Conservation (phyloP, 1,284 basidiomycete genomes). For the Xerocomus minutiporus region DNA sequence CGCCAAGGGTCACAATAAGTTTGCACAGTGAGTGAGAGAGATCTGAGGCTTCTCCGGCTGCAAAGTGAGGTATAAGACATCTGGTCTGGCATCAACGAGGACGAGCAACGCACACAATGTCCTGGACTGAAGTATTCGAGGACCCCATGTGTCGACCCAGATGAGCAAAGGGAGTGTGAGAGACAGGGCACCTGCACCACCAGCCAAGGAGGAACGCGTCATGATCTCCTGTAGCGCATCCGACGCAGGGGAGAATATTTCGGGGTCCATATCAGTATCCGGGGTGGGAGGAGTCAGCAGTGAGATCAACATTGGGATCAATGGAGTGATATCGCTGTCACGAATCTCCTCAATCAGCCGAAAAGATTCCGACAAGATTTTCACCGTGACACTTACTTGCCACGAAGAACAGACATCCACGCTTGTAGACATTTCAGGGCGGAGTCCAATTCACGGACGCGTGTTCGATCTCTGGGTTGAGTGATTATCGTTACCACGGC, state of each 20-base stretch:
- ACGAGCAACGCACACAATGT: constrained; percentile 35
- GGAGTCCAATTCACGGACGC: constrained; percentile 50
- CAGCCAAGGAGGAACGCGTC: constrained; percentile 64
- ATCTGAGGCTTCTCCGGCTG: constrained; percentile 46
- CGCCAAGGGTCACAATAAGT: constrained; percentile 74
- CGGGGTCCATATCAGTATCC: constrained; percentile 39
- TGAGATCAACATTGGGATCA: constrained; percentile 59
- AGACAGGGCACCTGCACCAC: constrained; percentile 65
- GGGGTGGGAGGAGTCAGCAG: constrained; percentile 47
- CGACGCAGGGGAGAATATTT: constrained; percentile 58
- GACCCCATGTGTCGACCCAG: constrained; percentile 62
- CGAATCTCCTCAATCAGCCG: not conserved
- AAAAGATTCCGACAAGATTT: not conserved
- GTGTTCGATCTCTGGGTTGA: constrained; percentile 26
- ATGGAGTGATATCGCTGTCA: constrained; percentile 53
- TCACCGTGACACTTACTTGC: constrained; percentile 47
- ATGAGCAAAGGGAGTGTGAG: constrained; percentile 79
- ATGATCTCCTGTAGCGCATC: constrained; percentile 76
- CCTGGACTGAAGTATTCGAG: constrained; percentile 47
- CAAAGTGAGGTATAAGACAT: not conserved
- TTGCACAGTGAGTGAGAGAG: constrained; percentile 70
- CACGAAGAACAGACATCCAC: constrained; percentile 70
- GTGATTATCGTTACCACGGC: constrained; percentile 56
- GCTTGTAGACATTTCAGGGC: constrained; percentile 77
- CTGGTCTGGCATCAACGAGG: not conserved